A percentile compares a stretch with the other conserved stretches of the same genome.
phyloP scores from a whole-genome alignment of 441 rosid genomes.

The Pelargonium australe region DNA sequence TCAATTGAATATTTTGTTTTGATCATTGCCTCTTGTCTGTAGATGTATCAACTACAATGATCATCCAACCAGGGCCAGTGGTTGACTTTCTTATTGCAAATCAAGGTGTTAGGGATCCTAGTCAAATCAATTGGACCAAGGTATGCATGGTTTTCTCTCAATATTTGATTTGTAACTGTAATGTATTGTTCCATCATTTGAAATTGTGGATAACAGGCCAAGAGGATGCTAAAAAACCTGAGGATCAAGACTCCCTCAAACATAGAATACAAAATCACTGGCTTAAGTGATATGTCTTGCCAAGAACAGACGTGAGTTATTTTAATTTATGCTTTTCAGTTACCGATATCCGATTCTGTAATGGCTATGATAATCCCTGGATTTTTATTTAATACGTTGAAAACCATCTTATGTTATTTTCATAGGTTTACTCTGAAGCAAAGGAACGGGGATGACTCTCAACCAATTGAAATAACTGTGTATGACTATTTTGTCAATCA shows the following conservation, averaged over 20 bases:
- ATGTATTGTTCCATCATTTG: neutral
- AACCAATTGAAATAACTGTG: conserved; percentile 44
- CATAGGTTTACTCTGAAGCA: conserved; percentile 53
- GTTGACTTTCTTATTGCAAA: conserved; percentile 61
- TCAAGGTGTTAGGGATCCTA: conserved; percentile 55
- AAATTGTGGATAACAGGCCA: conserved; percentile 38
- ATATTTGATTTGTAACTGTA: neutral
- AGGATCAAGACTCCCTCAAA: conserved; percentile 61
- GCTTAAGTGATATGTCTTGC: conserved; percentile 57
- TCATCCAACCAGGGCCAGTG: conserved; percentile 71
- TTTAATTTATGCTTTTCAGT: neutral
- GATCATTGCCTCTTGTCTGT: neutral
- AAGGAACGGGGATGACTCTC: conserved; percentile 29
- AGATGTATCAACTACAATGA: conserved; percentile 87
- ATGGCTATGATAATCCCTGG: no score
- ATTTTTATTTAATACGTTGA: no score
- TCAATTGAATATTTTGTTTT: neutral
- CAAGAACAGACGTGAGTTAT: conserved; percentile 45
- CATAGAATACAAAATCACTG: conserved; percentile 64
- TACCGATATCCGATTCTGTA: no score
- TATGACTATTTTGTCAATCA: conserved; percentile 56
- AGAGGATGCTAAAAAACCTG: conserved; percentile 52
- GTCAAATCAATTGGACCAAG: conserved; percentile 57
- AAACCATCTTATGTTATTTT: neutral
- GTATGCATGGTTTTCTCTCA: conserved; percentile 26